Base-by-base conservation (phyloP, 208 protist species). In the Crithidia acanthocephali region DNA sequence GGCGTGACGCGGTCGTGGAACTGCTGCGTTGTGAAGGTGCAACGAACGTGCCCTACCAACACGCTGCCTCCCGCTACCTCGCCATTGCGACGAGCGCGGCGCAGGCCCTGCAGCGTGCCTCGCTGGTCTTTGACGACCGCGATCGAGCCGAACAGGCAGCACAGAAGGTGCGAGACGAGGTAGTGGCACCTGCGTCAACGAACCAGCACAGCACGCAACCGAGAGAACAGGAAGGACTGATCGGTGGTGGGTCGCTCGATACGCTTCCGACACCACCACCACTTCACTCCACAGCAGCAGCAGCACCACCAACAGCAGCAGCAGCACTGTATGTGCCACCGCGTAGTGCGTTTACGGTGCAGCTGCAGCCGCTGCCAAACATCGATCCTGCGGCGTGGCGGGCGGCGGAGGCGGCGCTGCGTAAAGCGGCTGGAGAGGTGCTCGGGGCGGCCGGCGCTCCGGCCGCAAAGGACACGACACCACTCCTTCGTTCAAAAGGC, bases 41-140 rank as follows among this genome's bases (percentile, higher is more conserved):
- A 7, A 74, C 71, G 20, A 90, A 90, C 69, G 76, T 90, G 20
- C 79, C 79, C 16, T 85, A 87, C 63, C 78, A 83, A 40, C 52
- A 70, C 18, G 78, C 72, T 5, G 78, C 62, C 10, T 28, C 52
- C 11, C 48, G 30, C 30, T 83, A 83, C 59, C 42, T 79, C 28
- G 44, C 35, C 16, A 5, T 70, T 23, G 55, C 63, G 9, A 63
- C 69, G 42, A 72, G 53, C 16, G 76, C 81, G 2, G 53, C 74
- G 0, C 28, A 77, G 58, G 61, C 72, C 4, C 61, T 87, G 32
- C 81, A 78, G 50, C 79, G 77, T 44, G 66, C 77, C n/a, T 71
- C 72, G 2, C 80, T 22, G 32, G 53, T 67, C 22, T 74, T 72
- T 60, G 32, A 72, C 50, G 62, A 30, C 32, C 47, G 59, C 18